Base-by-base conservation (phyloP, 495 filamentous ascomycete genomes). In the Hypoxylon fuscum region DNA sequence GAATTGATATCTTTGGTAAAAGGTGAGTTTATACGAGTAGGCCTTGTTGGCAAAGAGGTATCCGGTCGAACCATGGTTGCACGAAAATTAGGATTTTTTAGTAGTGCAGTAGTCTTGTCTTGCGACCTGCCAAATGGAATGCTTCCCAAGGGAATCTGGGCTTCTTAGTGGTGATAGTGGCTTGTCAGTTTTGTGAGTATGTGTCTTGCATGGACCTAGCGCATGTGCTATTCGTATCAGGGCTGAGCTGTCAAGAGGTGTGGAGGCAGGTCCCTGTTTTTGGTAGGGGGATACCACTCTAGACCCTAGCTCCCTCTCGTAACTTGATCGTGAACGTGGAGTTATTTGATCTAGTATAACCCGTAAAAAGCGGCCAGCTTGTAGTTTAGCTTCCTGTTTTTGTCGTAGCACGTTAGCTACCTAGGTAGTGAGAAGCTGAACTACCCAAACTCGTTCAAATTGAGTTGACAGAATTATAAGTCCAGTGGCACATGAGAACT, bases 31-130 rank as follows among this genome's bases (percentile, higher is more conserved):
- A 66, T 66, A 62, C 57, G 63, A 50, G 63, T 46, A 8, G 52
- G 47, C 51, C 56, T 52, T 15, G 62, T 46, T 35, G 56, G 62
- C 12, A 62, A 45, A 38, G n/a, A n/a, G n/a, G 57, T 57, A 7
- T 66, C 63, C 35, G 63, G 57, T 37, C 63, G 63, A 58, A 32
- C 41, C 63, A 66, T 66, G 41, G 57, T 52, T 54, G 23, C 22
- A 54, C 57, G 31, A 37, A 46, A 11, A 53, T 62, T 62, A 29
- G 47, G 25, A 45, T 47, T 5, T 47, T 40, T 3, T 43, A 40
- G 60, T 58, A 54, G 47, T 29, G 32, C 21, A 18, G 38, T 41
- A 37, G 38, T 55, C 55, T 64, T 55, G 48, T 52, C n/a, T 35
- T 56, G 40, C 17, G 50, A 50, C 27, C 38, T 47, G 56, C 27